Evolutionary conservation across 192 early-diverging fungal species (phyloP).

Genomic region (Mortierella hygrophila): DNA sequence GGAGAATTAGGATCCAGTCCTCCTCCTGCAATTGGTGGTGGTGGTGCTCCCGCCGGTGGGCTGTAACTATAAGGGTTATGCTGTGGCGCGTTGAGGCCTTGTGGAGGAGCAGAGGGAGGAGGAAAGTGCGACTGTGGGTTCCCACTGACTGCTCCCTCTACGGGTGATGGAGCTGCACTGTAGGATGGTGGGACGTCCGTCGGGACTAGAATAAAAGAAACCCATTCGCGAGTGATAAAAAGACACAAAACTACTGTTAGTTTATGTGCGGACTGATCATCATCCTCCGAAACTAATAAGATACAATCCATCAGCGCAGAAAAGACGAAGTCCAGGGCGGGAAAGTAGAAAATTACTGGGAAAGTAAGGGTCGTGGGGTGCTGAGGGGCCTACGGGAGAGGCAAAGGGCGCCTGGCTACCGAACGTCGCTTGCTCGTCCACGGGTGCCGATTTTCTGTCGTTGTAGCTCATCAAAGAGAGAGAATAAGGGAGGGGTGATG

Average conservation of each 20-base stretch:
- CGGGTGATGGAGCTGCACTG: neutral
- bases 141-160: neutral
- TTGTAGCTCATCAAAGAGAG: neutral
- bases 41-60: neutral
- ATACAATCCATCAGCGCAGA: no score
- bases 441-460: neutral
- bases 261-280: neutral
- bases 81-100: neutral
- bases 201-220: neutral
- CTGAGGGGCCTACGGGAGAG: neutral
- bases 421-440: slow-evolving; percentile 33
- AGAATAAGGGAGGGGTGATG: neutral
- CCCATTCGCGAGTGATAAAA: neutral
- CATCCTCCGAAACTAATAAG: neutral
- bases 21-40: neutral
- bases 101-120: neutral
- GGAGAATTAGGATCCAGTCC: neutral
- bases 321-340: neutral
- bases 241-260: neutral
- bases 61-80: neutral
- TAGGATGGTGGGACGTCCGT: slow-evolving; percentile 26
- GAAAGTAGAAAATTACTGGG: neutral
- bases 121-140: neutral
- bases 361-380: neutral
- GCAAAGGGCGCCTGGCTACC: slow-evolving; percentile 33